phyloP scores from a whole-genome alignment of 2,329 filamentous ascomycete genomes.

The Cladobotryum mycophilum region DNA sequence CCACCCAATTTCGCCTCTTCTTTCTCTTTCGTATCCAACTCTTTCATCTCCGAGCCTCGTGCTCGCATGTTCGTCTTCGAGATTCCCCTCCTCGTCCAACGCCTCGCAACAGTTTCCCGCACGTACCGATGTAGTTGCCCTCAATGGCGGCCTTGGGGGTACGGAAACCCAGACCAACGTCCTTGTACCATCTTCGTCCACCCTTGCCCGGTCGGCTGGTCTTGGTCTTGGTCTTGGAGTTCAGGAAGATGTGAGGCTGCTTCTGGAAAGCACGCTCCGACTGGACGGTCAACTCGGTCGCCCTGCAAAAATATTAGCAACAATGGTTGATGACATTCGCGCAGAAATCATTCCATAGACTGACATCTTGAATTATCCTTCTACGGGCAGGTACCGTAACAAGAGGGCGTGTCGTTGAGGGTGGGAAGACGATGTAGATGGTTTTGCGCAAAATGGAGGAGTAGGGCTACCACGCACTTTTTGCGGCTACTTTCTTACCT shows the following conservation, averaged over 20 bases:
- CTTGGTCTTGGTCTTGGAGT: slow-evolving; percentile 87
- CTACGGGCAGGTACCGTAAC: slow-evolving; percentile 33
- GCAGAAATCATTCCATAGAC: slow-evolving; percentile 18
- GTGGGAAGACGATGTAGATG: slow-evolving; percentile 29
- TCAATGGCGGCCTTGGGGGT: slow-evolving; percentile 99
- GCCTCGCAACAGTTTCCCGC: slow-evolving; percentile 18
- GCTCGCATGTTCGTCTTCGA: background rate
- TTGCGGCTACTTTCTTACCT: slow-evolving; percentile 26
- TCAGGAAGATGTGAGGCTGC: slow-evolving; percentile 99
- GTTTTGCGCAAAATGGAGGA: slow-evolving; percentile 32
- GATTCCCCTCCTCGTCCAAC: slow-evolving; percentile 4
- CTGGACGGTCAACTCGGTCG: slow-evolving; percentile 98
- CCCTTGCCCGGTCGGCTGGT: slow-evolving; percentile 83
- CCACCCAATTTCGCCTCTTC: background rate
- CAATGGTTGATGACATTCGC: slow-evolving; percentile 15
- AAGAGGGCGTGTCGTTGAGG: slow-evolving; percentile 33
- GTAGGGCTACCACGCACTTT: slow-evolving; percentile 33
- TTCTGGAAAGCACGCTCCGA: slow-evolving; percentile 99
- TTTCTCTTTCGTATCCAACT: background rate
- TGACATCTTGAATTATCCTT: slow-evolving; percentile 40
- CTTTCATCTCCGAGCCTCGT: background rate
- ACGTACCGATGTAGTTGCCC: slow-evolving; percentile 97
- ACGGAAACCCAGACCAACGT: slow-evolving; percentile 97
- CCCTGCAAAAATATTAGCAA: slow-evolving; percentile 54
- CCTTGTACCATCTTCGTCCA: slow-evolving; percentile 96